Conservation (phyloP, 176 grass and related monocot genomes). For the Oryza meridionalis region DNA sequence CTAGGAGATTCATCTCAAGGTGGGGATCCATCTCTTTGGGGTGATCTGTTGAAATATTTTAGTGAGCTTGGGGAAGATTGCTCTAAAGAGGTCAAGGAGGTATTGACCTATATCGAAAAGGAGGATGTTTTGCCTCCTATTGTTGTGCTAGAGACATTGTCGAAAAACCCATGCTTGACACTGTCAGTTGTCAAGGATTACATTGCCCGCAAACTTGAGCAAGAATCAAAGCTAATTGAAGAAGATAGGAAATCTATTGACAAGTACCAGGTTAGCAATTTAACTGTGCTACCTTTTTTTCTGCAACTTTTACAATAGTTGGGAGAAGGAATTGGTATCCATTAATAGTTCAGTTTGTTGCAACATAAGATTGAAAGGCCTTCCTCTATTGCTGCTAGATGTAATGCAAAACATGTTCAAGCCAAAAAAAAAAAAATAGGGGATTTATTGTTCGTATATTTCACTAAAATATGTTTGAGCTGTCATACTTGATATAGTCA, state of each 20-base stretch:
- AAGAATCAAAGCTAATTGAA: slow-evolving; percentile 95
- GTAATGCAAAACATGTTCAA: background rate
- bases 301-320: background rate
- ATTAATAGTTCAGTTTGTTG: slow-evolving; percentile 22
- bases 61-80: slow-evolving; percentile 90
- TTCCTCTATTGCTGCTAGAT: slow-evolving; percentile 12
- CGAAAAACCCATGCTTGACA: slow-evolving; percentile 81
- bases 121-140: slow-evolving; percentile 93
- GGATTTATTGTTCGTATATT: background rate
- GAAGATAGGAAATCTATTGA: slow-evolving; percentile 85
- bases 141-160: slow-evolving; percentile 85
- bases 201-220: slow-evolving; percentile 91
- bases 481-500: background rate
- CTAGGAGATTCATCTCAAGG: slow-evolving; percentile 87
- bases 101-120: slow-evolving; percentile 89
- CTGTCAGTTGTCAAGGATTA: slow-evolving; percentile 97
- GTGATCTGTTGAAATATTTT: slow-evolving; percentile 96
- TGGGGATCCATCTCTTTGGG: slow-evolving; percentile 88
- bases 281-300: background rate
- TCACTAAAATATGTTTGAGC: background rate
- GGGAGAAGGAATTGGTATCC: background rate
- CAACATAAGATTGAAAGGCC: background rate
- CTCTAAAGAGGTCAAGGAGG: slow-evolving; percentile 96
- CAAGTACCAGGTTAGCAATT: slow-evolving; percentile 88
- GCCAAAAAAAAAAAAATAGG: background rate